Evolutionary conservation across 495 filamentous ascomycete species (phyloP).

Genomic region (Aspergillus baeticus): DNA sequence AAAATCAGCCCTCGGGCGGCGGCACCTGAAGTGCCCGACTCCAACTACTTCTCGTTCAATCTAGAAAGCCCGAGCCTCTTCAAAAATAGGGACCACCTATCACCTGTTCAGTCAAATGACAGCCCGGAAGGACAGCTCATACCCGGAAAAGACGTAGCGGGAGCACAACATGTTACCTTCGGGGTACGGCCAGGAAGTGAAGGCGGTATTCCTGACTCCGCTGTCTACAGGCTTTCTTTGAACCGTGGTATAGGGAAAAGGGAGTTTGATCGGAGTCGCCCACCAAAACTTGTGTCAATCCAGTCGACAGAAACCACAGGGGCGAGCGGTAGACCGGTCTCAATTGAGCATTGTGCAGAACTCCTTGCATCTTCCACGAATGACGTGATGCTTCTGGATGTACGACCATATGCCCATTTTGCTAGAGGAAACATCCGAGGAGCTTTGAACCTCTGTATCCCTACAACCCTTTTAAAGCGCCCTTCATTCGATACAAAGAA

Average conservation of each 20-base stretch:
- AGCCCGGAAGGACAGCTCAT: conserved; percentile 68
- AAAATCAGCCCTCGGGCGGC: conserved; percentile 37
- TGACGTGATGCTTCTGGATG: conserved; percentile 75
- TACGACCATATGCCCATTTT: conserved; percentile 84
- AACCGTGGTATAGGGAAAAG: conserved; percentile 14
- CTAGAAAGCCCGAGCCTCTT: conserved; percentile 56
- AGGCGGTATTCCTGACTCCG: conserved; percentile 22
- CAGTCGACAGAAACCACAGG: background rate
- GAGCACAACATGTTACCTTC: conserved; percentile 62
- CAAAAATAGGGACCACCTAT: conserved; percentile 70
- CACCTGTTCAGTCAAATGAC: conserved; percentile 62
- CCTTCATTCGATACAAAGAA: conserved; percentile 90
- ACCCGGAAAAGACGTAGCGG: conserved; percentile 74
- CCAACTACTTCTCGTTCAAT: conserved; percentile 79
- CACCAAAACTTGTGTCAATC: background rate
- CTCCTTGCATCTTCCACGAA: conserved; percentile 57
- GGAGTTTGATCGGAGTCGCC: background rate
- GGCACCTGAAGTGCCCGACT: conserved; percentile 55
- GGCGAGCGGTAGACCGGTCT: conserved; percentile 39
- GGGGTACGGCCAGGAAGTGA: conserved; percentile 26
- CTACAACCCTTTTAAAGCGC: conserved; percentile 88
- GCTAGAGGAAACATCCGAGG: conserved; percentile 68
- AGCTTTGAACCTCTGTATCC: conserved; percentile 91
- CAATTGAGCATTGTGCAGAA: conserved; percentile 61
- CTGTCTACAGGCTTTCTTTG: conserved; percentile 19